phyloP scores from a whole-genome alignment of 768 basidiomycete genomes.

The Cystobasidiopsis lactophilus region DNA sequence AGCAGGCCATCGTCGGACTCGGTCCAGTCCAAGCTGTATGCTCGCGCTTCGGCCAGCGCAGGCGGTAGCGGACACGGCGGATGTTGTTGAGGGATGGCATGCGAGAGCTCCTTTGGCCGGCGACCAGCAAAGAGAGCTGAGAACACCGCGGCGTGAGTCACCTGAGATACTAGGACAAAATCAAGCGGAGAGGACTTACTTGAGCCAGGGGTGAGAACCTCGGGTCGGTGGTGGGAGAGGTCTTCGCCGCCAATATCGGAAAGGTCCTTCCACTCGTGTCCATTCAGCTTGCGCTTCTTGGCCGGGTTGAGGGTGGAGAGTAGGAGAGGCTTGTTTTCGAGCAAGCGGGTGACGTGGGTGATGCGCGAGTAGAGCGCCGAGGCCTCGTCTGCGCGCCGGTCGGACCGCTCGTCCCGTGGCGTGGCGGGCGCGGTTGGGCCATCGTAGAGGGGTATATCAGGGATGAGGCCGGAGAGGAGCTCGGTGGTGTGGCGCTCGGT shows the following conservation, averaged over 20 bases:
- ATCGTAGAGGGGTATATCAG: slow-evolving; percentile 41
- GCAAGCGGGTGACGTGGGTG: slow-evolving; percentile 50
- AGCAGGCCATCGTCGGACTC: slow-evolving; percentile 50
- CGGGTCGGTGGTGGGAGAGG: background rate
- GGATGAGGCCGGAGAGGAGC: slow-evolving; percentile 46
- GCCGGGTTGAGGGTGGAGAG: slow-evolving; percentile 65
- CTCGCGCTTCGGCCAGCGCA: slow-evolving; percentile 24
- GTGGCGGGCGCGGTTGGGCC: slow-evolving; percentile 11
- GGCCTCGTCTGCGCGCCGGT: slow-evolving; percentile 50
- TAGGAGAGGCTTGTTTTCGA: slow-evolving; percentile 61
- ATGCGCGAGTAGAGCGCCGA: slow-evolving; percentile 44
- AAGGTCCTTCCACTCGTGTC: slow-evolving; percentile 17
- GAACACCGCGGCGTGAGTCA: background rate
- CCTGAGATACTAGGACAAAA: background rate
- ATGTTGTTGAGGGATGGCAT: slow-evolving; percentile 8
- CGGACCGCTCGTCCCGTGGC: slow-evolving; percentile 35
- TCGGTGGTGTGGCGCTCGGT: slow-evolving; percentile 1
- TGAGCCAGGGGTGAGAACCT: background rate
- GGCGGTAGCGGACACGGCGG: slow-evolving; percentile 17
- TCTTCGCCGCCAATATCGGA: slow-evolving; percentile 6
- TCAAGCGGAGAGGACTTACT: background rate
- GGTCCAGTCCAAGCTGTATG: slow-evolving; percentile 37
- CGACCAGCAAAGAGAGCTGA: slow-evolving; percentile 20
- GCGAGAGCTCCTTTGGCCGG: slow-evolving; percentile 15
- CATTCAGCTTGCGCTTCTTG: slow-evolving; percentile 45